A percentile compares a stretch with the other conserved stretches of the same genome.
Conservation (phyloP, 345 rosid genomes). For the Eucalyptus virginea region DNA sequence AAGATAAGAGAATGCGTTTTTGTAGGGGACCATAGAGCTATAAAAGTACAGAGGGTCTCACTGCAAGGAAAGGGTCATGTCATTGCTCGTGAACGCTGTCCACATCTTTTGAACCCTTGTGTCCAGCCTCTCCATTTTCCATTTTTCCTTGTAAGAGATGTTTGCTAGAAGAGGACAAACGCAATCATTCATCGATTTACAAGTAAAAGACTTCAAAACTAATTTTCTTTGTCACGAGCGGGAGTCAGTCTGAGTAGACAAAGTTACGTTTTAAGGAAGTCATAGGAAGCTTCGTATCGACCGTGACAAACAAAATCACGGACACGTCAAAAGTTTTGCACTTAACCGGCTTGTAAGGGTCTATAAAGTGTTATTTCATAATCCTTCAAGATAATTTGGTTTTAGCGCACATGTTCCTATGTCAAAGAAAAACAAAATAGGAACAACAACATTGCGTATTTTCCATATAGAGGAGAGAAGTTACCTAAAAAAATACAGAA, state of each 20-base stretch:
- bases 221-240: neutral
- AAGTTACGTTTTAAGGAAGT: neutral
- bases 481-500: neutral
- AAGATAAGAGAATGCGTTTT: neutral
- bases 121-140: neutral
- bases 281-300: neutral
- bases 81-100: neutral
- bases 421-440: neutral
- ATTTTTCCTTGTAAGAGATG: neutral
- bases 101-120: neutral
- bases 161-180: neutral
- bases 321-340: neutral
- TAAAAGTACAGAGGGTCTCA: neutral
- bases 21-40: neutral
- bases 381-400: neutral
- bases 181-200: neutral
- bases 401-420: neutral
- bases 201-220: neutral
- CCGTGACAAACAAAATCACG: neutral
- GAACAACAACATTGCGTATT: neutral
- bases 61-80: neutral
- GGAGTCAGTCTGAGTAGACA: neutral
- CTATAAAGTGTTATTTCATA: neutral
- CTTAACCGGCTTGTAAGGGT: neutral
- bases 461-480: neutral